Percentiles rank a stretch among this genome's conserved stretches.
Evolutionary conservation across 257 asterid species (phyloP).

Genomic region (Scutellaria baicalensis): DNA sequence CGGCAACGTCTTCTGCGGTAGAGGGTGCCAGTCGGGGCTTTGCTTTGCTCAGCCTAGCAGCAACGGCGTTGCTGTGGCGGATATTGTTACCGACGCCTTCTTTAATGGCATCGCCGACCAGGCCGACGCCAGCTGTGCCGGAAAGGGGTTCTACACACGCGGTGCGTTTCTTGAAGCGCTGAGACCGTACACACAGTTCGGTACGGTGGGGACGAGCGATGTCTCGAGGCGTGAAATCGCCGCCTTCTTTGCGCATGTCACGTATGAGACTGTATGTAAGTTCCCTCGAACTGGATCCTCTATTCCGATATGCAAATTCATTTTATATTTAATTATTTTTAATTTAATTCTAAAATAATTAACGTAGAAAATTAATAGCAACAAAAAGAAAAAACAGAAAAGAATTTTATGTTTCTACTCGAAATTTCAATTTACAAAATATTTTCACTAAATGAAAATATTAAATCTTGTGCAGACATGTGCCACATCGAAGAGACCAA

Average conservation of each 20-base stretch:
- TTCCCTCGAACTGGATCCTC: neutral
- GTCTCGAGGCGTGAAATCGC: constrained; percentile 17
- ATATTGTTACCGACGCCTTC: constrained; percentile 11
- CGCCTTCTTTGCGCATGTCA: constrained; percentile 21
- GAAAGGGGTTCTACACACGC: constrained; percentile 13
- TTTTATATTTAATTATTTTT: neutral
- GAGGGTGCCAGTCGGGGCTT: constrained; percentile 17
- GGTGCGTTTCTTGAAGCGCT: constrained; percentile 14
- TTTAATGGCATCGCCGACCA: constrained; percentile 12
- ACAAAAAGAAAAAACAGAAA: no score
- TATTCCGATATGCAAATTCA: no score
- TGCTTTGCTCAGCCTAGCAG: neutral
- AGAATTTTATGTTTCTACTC: no score
- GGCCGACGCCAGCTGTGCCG: constrained; percentile 2
- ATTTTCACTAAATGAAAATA: no score
- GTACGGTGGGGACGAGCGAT: constrained; percentile 12
- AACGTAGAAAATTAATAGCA: no score
- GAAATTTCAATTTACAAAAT: no score
- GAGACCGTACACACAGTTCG: constrained; percentile 4
- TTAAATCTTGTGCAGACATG: constrained; percentile 2
- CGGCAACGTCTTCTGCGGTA: constrained; percentile 1
- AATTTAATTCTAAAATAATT: no score
- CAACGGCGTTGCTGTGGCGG: neutral
- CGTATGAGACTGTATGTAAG: constrained; percentile 18
- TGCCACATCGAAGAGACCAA: constrained; percentile 40